Evolutionary conservation across 1,284 basidiomycete species (phyloP), one percentile per base, ranked within the genome.

Genomic region (Schizopora paradoxa): DNA sequence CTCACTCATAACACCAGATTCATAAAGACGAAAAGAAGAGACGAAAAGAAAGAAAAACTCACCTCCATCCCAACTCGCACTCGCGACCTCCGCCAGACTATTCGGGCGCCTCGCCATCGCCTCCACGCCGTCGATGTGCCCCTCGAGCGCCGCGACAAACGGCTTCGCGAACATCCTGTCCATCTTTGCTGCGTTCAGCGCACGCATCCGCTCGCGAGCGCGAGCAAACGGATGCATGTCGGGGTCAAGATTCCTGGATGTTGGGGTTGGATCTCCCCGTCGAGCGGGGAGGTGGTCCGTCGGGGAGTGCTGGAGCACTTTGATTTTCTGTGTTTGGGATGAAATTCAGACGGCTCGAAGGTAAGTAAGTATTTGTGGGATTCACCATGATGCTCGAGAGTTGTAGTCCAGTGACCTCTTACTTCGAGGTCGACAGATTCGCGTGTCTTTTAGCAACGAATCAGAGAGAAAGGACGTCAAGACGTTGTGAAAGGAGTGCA

Each of bases 81-180:
- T 96, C 0, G 91, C 94, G n/a, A 97, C 74, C 11, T 84, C 75
- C 16, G 82, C 83, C 35, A 96, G 69, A 2, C 86, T 76, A 16
- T 82, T 79, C 23, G 86, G 84, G 60, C 90, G 91, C 59, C 79
- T 83, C 16, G 79, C 80, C 50, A 98, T 70, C 18, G 83, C 80
- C 66, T 98, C 96, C 11, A 97, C 84, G n/a, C 94, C 93, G 63
- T 99, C 96, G 25, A 90, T 75, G 66, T 98, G 95, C 0, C 95
- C 96, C 49, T 96, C 94, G 36, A 99, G 64, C 43, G 83, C 78
- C 23, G 80, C 91, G 6, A 99, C 76, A 57, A 99, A 99, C 0
- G 96, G 96, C 62, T 96, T 98, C 21, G 95, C 86, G 62, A 98
- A 98, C 69, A 99, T 91, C 43, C 91, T 74, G 49, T 98, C 94